phyloP scores from a whole-genome alignment of 768 basidiomycete genomes.

The Clitopilus passeckerianus region DNA sequence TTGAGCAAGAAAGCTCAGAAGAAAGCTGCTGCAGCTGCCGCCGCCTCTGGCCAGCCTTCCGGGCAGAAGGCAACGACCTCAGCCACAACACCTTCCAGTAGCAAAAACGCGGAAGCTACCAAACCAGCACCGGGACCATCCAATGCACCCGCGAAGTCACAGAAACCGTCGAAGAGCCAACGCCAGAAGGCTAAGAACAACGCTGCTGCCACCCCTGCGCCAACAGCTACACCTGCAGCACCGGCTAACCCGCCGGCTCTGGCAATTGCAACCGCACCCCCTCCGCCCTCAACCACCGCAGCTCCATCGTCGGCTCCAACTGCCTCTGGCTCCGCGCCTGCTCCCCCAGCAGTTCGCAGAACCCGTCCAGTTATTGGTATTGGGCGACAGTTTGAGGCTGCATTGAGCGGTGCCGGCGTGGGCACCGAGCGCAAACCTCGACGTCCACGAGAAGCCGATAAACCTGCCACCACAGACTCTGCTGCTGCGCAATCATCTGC shows the following conservation, averaged over 20 bases:
- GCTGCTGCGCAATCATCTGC: neutral
- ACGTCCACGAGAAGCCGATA: conserved; percentile 11
- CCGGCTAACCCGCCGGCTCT: neutral
- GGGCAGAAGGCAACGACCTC: conserved; percentile 21
- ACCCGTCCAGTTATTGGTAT: conserved; percentile 57
- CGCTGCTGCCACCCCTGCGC: conserved; percentile 1
- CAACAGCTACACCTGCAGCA: conserved; percentile 13
- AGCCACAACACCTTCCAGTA: neutral
- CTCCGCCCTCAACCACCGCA: neutral
- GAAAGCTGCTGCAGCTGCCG: conserved; percentile 17
- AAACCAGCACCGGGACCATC: conserved; percentile 8
- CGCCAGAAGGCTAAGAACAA: conserved; percentile 6
- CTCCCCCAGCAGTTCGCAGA: conserved; percentile 25
- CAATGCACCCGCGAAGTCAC: conserved; percentile 11
- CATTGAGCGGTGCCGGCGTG: conserved; percentile 60
- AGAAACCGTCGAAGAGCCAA: conserved; percentile 15
- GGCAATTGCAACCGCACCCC: neutral
- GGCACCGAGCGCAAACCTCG: conserved; percentile 19
- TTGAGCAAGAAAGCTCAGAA: conserved; percentile 28
- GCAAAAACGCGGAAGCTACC: conserved; percentile 7
- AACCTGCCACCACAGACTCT: neutral
- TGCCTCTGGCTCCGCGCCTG: conserved; percentile 13
- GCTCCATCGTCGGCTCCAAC: conserved; percentile 9
- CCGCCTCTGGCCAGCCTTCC: conserved; percentile 4
- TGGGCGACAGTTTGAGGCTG: conserved; percentile 68